A percentile compares a stretch with the other conserved stretches of the same genome.
Conservation (phyloP, 2,329 filamentous ascomycete species). For the Diatrype stigma region DNA sequence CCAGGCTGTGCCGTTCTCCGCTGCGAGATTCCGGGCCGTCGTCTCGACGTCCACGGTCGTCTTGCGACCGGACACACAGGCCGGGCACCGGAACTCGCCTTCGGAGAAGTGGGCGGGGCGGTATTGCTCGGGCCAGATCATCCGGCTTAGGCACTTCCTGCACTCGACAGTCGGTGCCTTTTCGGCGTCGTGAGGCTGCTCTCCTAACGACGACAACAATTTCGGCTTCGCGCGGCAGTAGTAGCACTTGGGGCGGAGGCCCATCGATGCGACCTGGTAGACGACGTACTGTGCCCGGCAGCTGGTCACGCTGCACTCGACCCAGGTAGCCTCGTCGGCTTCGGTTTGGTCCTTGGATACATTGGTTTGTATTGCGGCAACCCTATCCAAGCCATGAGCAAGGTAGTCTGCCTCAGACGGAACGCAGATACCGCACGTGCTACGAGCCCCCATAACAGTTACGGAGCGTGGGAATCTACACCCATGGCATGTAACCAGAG, state of each 20-base stretch:
- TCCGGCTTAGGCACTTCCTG: conserved; percentile 37
- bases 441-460: conserved; percentile 39
- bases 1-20: conserved; percentile 40
- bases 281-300: conserved; percentile 49
- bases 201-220: too few species aligned
- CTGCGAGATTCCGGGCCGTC: conserved; percentile 30
- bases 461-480: conserved; percentile 45
- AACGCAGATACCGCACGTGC: conserved; percentile 39
- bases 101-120: conserved; percentile 30
- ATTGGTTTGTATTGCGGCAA: conserved; percentile 15
- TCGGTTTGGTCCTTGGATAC: conserved; percentile 29
- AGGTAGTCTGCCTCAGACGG: conserved; percentile 11
- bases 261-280: conserved; percentile 38
- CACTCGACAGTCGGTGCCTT: conserved; percentile 41
- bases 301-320: conserved; percentile 38
- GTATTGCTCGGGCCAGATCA: conserved; percentile 44
- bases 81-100: conserved; percentile 35
- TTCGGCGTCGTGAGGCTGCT: conserved; percentile 5
- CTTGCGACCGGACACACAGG: conserved; percentile 30
- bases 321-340: conserved; percentile 36
- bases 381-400: conserved; percentile 18
- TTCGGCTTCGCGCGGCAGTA: conserved; percentile 36
- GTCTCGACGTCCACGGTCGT: conserved; percentile 36
- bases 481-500: conserved; percentile 33
- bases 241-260: conserved; percentile 43